These are phyloP conservation scores for Nothophytophthora sp. DNA, from an alignment of 352 stramenopile genomes.

Conservation along the genomic window DNA sequence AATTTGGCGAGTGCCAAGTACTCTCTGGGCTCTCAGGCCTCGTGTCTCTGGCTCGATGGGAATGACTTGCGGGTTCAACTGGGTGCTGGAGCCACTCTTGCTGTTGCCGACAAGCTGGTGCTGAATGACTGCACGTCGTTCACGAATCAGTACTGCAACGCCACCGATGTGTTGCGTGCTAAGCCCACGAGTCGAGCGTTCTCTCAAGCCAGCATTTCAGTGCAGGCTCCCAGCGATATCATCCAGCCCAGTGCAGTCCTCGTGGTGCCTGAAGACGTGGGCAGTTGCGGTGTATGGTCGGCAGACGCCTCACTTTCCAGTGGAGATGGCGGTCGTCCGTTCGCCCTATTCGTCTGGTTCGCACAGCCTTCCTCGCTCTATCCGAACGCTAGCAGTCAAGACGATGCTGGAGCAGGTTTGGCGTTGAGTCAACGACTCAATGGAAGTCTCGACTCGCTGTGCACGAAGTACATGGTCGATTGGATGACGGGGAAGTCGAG, in stretches of 20 bases:
- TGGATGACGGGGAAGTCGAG: conserved; percentile 37
- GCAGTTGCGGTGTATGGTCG: conserved; percentile 57
- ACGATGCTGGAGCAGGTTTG: conserved; percentile 10
- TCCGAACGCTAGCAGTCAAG: conserved; percentile 4
- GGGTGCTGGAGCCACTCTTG: conserved; percentile 41
- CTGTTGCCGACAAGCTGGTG: conserved; percentile 37
- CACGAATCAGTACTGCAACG: conserved; percentile 46
- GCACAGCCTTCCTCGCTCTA: conserved; percentile 32
- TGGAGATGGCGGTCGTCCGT: conserved; percentile 53
- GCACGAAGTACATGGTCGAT: conserved; percentile 48
- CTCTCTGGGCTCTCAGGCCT: conserved; percentile 33
- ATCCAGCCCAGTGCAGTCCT: conserved; percentile 46
- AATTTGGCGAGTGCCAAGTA: conserved; percentile 34
- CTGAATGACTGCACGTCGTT: conserved; percentile 59
- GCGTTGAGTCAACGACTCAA: conserved; percentile 35
- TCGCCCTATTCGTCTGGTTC: conserved; percentile 42
- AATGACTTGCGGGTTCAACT: conserved; percentile 54
- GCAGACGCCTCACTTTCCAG: conserved; percentile 57
- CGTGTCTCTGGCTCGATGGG: conserved; percentile 60
- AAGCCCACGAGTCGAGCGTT: conserved; percentile 54
- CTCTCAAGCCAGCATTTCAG: conserved; percentile 43
- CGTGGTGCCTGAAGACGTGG: conserved; percentile 49
- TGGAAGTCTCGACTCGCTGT: conserved; percentile 31
- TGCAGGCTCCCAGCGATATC: conserved; percentile 32
- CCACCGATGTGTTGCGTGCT: conserved; percentile 46